Conservation (phyloP, 345 rosid genomes). For the Syzygium oleosum region DNA sequence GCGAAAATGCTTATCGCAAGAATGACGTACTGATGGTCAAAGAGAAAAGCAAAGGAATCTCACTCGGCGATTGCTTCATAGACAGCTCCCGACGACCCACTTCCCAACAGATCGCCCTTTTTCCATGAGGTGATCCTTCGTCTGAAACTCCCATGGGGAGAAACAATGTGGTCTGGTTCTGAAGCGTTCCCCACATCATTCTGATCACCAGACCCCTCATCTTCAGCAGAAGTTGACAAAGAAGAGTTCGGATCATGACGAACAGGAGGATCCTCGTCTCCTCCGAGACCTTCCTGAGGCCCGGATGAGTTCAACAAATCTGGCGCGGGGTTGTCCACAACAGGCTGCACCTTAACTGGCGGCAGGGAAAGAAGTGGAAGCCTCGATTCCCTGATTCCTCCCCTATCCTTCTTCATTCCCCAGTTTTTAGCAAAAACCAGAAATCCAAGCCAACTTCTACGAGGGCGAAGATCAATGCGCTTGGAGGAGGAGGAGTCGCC, state of each 20-base stretch:
- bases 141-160: conserved; percentile 14
- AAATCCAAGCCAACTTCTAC: too few species aligned
- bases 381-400: conserved; percentile 13
- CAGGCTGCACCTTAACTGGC: not conserved
- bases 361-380: conserved; percentile 4
- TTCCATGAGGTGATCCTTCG: conserved; percentile 11
- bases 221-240: too few species aligned
- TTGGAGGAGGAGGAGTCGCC: too few species aligned
- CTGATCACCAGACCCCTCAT: not conserved
- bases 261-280: too few species aligned
- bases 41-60: not conserved
- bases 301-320: conserved; percentile 9
- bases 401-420: not conserved
- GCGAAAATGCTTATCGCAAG: not conserved
- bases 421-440: too few species aligned
- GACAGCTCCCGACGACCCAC: conserved; percentile 31
- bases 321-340: conserved; percentile 14
- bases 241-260: too few species aligned
- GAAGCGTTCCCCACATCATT: too few species aligned
- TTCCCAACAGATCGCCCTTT: conserved; percentile 22
- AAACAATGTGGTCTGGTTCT: not conserved
- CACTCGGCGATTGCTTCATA: conserved; percentile 25
- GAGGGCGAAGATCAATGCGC: too few species aligned
- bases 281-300: not conserved
- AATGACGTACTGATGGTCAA: not conserved